Conservation (phyloP, 1,139 yeast species). For the Diutina neorugosa region DNA sequence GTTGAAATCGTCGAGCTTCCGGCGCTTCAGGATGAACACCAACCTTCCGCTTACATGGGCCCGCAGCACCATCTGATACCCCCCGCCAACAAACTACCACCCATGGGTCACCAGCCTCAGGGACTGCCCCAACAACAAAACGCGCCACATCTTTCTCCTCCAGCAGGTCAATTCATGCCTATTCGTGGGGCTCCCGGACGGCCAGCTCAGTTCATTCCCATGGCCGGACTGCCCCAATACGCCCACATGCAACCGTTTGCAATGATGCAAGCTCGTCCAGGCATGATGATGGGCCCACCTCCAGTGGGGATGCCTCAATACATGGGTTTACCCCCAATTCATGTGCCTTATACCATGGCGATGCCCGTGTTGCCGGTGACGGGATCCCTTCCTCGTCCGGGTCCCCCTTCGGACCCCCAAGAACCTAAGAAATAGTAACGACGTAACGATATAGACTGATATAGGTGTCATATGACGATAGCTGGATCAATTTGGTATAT, state of each 20-base stretch:
- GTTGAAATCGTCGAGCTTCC: conserved; percentile 2
- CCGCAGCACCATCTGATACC: not conserved
- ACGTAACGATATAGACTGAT: not conserved
- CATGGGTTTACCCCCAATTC: not conserved
- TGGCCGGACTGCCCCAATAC: conserved; percentile 5
- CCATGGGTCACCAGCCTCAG: not conserved
- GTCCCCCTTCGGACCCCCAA: not conserved
- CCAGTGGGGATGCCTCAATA: not conserved
- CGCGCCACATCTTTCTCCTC: conserved; percentile 1
- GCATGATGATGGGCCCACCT: not conserved
- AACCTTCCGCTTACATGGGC: not conserved
- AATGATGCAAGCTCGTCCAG: not conserved
- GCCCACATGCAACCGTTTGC: conserved; percentile 6
- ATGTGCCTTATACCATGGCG: not conserved
- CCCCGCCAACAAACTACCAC: not conserved
- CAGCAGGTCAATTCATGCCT: not conserved
- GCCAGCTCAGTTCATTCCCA: not conserved
- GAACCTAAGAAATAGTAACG: not conserved
- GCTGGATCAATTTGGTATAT: not conserved
- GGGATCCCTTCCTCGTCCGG: not conserved
- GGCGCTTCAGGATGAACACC: not conserved
- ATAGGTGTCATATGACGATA: not conserved
- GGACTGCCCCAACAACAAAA: conserved; percentile 1
- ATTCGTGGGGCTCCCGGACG: not conserved
- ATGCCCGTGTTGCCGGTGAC: not conserved